A percentile compares a stretch with the other conserved stretches of the same genome.
Conservation (phyloP, 2,329 filamentous ascomycete genomes). For the Trichoderma sp. region DNA sequence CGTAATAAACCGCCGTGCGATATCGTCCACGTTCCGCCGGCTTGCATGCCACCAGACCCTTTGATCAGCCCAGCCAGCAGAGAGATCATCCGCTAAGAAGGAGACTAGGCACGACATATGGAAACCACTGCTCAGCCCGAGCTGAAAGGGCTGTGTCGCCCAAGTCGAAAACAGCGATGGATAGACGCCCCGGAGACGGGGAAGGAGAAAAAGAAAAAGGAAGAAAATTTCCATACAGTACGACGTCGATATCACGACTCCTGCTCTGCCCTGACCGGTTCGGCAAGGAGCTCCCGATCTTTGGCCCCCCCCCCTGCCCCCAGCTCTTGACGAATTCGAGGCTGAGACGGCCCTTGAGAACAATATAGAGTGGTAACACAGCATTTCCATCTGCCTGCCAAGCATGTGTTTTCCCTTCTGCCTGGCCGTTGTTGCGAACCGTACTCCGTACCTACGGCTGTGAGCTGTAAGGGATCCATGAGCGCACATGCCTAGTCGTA, state of each 20-base stretch:
- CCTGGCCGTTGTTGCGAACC: background rate
- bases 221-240: background rate
- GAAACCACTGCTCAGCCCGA: background rate
- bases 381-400: background rate
- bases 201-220: background rate
- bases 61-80: background rate
- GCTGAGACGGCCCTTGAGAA: background rate
- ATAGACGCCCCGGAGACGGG: background rate
- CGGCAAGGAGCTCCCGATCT: conserved; percentile 16
- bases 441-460: background rate
- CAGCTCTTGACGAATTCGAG: background rate
- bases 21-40: background rate
- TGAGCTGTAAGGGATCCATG: conserved; percentile 1
- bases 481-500: background rate
- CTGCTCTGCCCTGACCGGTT: background rate
- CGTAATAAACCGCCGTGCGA: background rate
- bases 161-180: background rate
- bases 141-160: background rate
- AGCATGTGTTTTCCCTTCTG: background rate
- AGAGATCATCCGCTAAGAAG: conserved; percentile 14
- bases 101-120: conserved; percentile 6
- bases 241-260: background rate
- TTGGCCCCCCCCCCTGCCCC: background rate
- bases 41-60: background rate
- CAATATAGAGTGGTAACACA: conserved; percentile 9